Evolutionary conservation across 2,329 filamentous ascomycete species (phyloP), one percentile per base, ranked within the genome.

Genomic region (Periconia sp.): DNA sequence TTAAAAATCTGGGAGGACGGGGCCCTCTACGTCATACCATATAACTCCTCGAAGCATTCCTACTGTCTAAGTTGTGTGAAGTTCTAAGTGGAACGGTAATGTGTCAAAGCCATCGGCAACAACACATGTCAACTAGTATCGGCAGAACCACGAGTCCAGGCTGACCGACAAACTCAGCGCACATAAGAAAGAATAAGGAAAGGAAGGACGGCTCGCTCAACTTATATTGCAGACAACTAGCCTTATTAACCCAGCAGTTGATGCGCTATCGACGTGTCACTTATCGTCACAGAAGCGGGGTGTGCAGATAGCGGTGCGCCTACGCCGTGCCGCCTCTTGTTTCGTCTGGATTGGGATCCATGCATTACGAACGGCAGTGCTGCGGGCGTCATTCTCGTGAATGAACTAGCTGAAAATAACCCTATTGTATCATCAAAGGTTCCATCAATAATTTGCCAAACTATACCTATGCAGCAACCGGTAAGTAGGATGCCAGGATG

Each of bases 181-280:
- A 37, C 11, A 37, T 5, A 13, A n/a, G 11, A 37, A 37, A 37
- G 33, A 37, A 11, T 37, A 37, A 14, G 33, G 33, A n/a, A 14
- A 11, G 5, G 33, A 37, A 13, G 15, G 15, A 37, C 3, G 33
- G 10, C 33, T 37, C 33, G 15, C 15, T 14, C 33, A 6, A 37
- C 33, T 37, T 37, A 37, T 37, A 37, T 37, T 14, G 33, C 13
- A n/a, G 11, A 11, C 11, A 14, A 37, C 15, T 5, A n/a, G 6
- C 33, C 33, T 11, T 37, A 11, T 37, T 37, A n/a, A 1, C 27
- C 2, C 27, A 31, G 14, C 43, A 17, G 27, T 14, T 19, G 47
- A 43, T 52, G 49, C 48, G 49, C 19, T 50, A 49, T 47, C 52
- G 55, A 51, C 53, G 46, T 53, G 49, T 54, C 8, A 27, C 23